Base-by-base conservation (phyloP, 148 eudicot genomes). In the Salicornia ramosissima region DNA sequence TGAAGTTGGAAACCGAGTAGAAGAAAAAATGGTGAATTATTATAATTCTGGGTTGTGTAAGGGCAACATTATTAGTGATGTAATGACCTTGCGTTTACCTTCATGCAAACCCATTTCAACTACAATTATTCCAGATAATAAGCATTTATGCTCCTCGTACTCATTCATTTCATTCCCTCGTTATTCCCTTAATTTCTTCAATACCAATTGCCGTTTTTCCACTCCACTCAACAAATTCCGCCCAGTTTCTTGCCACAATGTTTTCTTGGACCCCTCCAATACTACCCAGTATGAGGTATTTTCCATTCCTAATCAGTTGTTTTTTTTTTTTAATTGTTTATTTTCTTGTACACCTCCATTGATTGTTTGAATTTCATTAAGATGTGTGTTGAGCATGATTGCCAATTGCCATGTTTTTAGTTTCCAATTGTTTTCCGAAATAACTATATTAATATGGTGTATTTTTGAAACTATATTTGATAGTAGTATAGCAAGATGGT, bases 281-380 rank as follows among this genome's bases (percentile, higher is more conserved):
- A 86, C 82, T 55, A 86, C 88, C 60, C 85, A 88, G 49, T 91
- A 86, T 55, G 97, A 91, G 93, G 96, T 88, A 80, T 4, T 43
- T 21, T 24, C 21, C 9, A 21, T 43, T 18, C 13, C 33, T 47
- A 42, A 31, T 55, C 15, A 19, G 22, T 34, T 6, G 5, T 8
- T 10, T 7, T 21, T n/a, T 31, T 59, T 46, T n/a, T 21, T 71
- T 30, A 0, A 0, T 57, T 55, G 7, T 1, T n/a, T 16, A 11
- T 62, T 49, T 50, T 50, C 21, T 19, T 16, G 12, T 4, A 22
- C 2, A 1, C 58, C 49, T 43, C 0, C 2, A 16, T 28, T 21
- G 16, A 28, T 25, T 45, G 7, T 15, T 12, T 43, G n/a, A 16
- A 26, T 16, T n/a, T 62, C 2, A 39, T 28, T 21, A 36, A 36